phyloP scores from a whole-genome alignment of 1,284 basidiomycete genomes.

The Malassezia furfur region DNA sequence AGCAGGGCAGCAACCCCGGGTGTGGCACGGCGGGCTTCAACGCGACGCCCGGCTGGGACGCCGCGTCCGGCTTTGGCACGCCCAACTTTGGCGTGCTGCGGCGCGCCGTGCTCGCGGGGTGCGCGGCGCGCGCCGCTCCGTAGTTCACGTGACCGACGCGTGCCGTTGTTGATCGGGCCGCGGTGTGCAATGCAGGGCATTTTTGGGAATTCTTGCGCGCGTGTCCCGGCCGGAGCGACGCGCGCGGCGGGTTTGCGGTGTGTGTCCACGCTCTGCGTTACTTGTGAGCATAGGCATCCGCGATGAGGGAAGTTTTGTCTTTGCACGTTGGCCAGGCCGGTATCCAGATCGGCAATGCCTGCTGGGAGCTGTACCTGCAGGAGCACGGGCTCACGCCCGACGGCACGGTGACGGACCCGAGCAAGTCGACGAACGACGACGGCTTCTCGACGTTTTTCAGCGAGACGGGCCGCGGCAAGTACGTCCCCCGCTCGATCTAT shows the following conservation, averaged over 20 bases:
- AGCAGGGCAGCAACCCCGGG: background rate
- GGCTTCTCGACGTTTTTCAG: slow-evolving; percentile 83
- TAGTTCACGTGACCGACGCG: slow-evolving; percentile 15
- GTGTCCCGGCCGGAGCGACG: background rate
- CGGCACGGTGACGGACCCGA: slow-evolving; percentile 53
- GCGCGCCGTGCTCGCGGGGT: background rate
- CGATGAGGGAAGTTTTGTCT: slow-evolving; percentile 64
- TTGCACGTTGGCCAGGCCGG: slow-evolving; percentile 89
- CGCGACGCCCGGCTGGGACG: slow-evolving; percentile 7
- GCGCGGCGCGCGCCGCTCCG: background rate
- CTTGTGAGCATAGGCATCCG: slow-evolving; percentile 29
- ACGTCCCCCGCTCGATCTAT: slow-evolving; percentile 95
- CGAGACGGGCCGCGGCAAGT: slow-evolving; percentile 54
- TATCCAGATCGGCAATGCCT: slow-evolving; percentile 59
- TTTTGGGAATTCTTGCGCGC: background rate
- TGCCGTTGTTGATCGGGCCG: background rate
- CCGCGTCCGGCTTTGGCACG: slow-evolving; percentile 4
- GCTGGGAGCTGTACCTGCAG: slow-evolving; percentile 88
- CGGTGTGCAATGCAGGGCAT: background rate
- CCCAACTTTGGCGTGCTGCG: background rate
- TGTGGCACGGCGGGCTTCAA: slow-evolving; percentile 5
- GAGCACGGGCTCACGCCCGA: slow-evolving; percentile 73
- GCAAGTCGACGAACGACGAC: slow-evolving; percentile 65
- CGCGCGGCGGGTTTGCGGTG: background rate
- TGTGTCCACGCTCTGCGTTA: slow-evolving; percentile 38